phyloP scores from a whole-genome alignment of 2,329 filamentous ascomycete genomes.

The Calonectria pauciramosa region DNA sequence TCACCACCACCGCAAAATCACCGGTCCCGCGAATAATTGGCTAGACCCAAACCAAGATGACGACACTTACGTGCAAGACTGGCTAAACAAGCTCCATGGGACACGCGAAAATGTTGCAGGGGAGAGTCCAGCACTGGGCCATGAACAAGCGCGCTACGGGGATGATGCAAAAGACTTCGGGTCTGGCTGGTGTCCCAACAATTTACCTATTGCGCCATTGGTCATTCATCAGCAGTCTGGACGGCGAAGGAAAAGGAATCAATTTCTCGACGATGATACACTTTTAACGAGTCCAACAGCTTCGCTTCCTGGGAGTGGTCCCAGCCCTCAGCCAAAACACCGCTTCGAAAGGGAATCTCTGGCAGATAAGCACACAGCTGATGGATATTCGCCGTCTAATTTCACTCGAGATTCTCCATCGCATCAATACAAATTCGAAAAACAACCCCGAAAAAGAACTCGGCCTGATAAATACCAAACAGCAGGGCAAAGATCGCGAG shows the following conservation, averaged over 20 bases:
- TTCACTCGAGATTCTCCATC: constrained; percentile 10
- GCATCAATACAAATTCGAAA: constrained; percentile 56
- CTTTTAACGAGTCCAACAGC: constrained; percentile 3
- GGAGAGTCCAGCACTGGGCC: not conserved
- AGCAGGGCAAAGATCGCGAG: constrained; percentile 36
- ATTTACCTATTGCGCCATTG: constrained; percentile 15
- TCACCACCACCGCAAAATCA: not conserved
- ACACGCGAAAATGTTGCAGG: not conserved
- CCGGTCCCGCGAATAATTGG: not conserved
- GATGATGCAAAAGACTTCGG: not conserved
- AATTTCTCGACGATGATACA: constrained; percentile 10
- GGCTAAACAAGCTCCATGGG: not conserved
- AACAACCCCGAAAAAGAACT: constrained; percentile 68
- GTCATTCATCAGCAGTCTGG: not conserved
- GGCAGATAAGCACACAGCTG: constrained; percentile 20
- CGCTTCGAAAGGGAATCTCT: constrained; percentile 1
- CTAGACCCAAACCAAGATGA: not conserved
- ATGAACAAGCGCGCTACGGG: not conserved
- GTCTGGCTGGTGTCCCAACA: constrained; percentile 19
- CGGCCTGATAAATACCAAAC: constrained; percentile 68
- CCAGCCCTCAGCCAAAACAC: not conserved
- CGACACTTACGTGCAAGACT: not conserved
- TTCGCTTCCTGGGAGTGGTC: not conserved
- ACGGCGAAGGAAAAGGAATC: not conserved
- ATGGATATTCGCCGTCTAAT: not conserved